Evolutionary conservation across 2,329 filamentous ascomycete species (phyloP), one percentile per base, ranked within the genome.

Genomic region (Lachnellula cervina): DNA sequence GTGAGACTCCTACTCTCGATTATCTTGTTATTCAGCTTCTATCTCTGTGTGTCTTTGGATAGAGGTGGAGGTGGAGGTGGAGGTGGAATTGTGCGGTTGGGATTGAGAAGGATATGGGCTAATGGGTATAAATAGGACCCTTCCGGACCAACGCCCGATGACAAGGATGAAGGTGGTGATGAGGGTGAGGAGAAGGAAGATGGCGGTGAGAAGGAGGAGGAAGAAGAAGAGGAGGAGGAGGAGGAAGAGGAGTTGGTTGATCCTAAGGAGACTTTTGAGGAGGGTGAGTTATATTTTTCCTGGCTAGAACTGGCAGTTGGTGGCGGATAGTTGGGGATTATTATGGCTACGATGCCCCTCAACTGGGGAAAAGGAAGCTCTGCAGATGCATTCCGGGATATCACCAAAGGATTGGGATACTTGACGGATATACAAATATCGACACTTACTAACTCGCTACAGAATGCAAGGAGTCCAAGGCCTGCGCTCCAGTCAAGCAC

Each of bases 401-500:
- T 13, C 16, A 5, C 17, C 17, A 40, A 16, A 17, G 14, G 16
- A 19, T 19, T 45, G 40, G 16, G 17, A 37, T 14, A 23, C 8
- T 14, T 9, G 28, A 34, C 14, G 42, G 9, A 42, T n/a, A 28
- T 53, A 16, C 14, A 38, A 21, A 48, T 40, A 34, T 44, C 17
- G 25, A 14, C 68, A 59, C 64, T 58, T 50, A 37, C 54, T 67
- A 58, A 64, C 35, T 19, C 42, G 51, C 38, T 66, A 66, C 75
- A 97, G 94, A 96, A 72, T 99, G 94, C 83, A 83, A 84, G 76
- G 84, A 93, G 74, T 91, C 91, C 63, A 82, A 87, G 74, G 80
- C 89, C 75, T 99, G 94, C 78, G 81, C 87, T 60, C 86, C 88
- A 58, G 83, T 84, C 71, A 99, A 97, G 86, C 93, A 97, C 82